Evolutionary conservation across 805 yeast species (phyloP), one percentile per base, ranked within the genome.

Genomic region (Wickerhamiella nectarea): DNA sequence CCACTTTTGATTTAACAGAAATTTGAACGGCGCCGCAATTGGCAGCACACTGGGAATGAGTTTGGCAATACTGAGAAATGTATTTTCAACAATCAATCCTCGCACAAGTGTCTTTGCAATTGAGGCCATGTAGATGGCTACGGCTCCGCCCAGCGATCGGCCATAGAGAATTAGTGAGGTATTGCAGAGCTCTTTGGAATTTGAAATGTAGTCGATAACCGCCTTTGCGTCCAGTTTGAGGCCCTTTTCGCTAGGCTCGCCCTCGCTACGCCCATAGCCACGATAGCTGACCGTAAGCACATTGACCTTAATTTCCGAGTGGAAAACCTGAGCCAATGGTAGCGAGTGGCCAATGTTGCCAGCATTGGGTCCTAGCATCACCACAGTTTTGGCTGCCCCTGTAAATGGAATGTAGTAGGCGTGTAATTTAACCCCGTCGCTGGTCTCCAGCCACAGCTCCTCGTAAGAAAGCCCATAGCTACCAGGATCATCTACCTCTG

Each of bases 101-200:
- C 69, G 68, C 11, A 84, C 64, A 24, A 67, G 47, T 1, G 60
- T 53, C 2, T 76, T 65, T 53, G 69, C 72, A 18, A 68, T 69
- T 2, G 84, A 68, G 0, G 91, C 86, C 43, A 85, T 71, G 61
- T 85, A 81, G 15, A 86, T 72, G 6, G 93, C 85, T 28, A 83
- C 95, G 0, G 97, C 98, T 3, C 97, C 97, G 28, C 98, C 98
- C 10, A 89, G 64, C 8, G 95, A 83, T 40, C 96, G 69, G 1
- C 97, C 97, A 57, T 86, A 86, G 8, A 86, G 65, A 0, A 84
- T 64, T 2, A 87, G 48, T 9, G 76, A 63, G 1, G 80, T 68
- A 40, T 66, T 59, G 39, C 66, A 62, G 44, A 77, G 68, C 48
- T 71, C 77, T 10, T 65, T 63, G 52, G 81, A 79, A 1, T 66